Conservation (phyloP, 305 asterid genomes). For the Fraxinus floribunda region DNA sequence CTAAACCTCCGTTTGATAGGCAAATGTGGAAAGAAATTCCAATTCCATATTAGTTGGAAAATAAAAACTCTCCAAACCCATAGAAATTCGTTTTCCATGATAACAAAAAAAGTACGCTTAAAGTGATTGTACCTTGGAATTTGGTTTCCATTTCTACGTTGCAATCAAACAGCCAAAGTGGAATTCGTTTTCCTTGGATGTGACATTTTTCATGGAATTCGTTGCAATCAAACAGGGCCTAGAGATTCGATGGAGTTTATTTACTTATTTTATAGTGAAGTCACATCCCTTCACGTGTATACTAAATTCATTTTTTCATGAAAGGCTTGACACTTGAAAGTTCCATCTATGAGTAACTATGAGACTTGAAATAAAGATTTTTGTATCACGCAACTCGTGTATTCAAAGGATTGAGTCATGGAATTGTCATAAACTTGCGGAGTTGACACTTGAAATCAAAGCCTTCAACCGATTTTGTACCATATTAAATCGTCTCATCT, state of each 20-base stretch:
- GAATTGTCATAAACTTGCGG: not conserved
- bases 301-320: not conserved
- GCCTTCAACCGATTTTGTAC: not conserved
- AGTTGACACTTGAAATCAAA: not conserved
- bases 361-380: not conserved
- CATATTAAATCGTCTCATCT: not conserved
- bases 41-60: too few relatives aligned
- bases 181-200: too few relatives aligned
- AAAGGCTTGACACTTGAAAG: not conserved
- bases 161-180: too few relatives aligned
- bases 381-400: not conserved
- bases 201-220: too few relatives aligned
- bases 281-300: not conserved
- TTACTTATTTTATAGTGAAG: not conserved
- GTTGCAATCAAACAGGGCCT: too few relatives aligned
- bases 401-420: not conserved
- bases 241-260: not conserved
- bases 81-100: too few relatives aligned
- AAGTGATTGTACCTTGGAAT: too few relatives aligned
- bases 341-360: not conserved
- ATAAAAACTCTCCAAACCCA: too few relatives aligned
- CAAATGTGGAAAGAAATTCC: too few relatives aligned
- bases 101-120: too few relatives aligned
- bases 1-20: not conserved
- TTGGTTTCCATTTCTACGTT: too few relatives aligned